Evolutionary conservation across 2,329 filamentous ascomycete genomes (phyloP).

Genomic region (Colletotrichum lini): DNA sequence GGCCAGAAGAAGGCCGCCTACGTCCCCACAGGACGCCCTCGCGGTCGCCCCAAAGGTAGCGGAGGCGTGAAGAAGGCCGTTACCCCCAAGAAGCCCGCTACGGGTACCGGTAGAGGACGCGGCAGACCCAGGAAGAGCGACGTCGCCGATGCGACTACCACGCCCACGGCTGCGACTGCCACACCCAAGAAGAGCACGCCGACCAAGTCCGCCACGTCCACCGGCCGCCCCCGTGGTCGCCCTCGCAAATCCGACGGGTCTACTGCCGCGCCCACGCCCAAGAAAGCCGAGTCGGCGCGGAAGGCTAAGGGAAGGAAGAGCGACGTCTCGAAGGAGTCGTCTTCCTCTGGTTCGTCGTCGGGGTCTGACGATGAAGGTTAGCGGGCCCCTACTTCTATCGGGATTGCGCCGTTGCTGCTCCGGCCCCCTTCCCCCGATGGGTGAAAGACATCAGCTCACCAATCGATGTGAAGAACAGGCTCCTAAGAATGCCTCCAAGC

Average conservation of each 20-base stretch:
- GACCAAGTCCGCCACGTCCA: conserved; percentile 22
- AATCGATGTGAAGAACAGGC: conserved; percentile 16
- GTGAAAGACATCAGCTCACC: conserved; percentile 26
- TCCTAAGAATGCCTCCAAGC: conserved; percentile 17
- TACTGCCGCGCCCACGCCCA: conserved; percentile 45
- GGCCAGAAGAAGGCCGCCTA: conserved; percentile 55
- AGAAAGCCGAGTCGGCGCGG: conserved; percentile 46
- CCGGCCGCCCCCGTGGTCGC: conserved; percentile 49
- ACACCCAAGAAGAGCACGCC: conserved; percentile 37
- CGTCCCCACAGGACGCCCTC: conserved; percentile 59
- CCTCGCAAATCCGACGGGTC: conserved; percentile 50
- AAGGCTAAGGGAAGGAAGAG: conserved; percentile 42
- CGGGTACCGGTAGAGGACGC: conserved; percentile 46
- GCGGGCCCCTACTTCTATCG: not conserved
- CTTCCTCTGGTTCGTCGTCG: conserved; percentile 17
- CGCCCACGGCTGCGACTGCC: conserved; percentile 14
- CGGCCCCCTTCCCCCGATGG: not conserved
- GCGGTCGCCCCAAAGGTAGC: conserved; percentile 63
- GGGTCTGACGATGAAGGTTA: conserved; percentile 38
- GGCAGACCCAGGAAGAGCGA: conserved; percentile 51
- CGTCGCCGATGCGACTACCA: conserved; percentile 17
- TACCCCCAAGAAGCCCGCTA: conserved; percentile 36
- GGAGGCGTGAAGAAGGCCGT: conserved; percentile 50
- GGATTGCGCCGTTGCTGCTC: not conserved
- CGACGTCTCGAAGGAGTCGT: conserved; percentile 22